Evolutionary conservation across 495 filamentous ascomycete species (phyloP).

Genomic region (Wilcoxina mikolae): DNA sequence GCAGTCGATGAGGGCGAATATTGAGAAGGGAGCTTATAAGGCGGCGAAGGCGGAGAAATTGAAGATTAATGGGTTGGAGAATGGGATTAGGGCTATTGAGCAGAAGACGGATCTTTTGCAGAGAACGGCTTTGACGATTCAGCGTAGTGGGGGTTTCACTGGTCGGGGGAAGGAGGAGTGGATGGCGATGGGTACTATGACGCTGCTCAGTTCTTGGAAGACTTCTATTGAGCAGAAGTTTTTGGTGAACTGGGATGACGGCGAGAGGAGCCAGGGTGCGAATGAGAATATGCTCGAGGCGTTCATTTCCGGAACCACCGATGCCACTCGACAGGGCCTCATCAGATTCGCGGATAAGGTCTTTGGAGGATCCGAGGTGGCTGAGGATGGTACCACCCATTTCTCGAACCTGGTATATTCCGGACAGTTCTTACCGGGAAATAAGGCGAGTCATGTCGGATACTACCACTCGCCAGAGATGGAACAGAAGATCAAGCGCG

Average conservation of each 20-base stretch:
- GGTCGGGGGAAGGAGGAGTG: neutral
- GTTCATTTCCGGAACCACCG: neutral
- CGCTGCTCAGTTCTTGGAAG: neutral
- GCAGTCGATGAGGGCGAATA: neutral
- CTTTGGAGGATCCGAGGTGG: slow-evolving; percentile 11
- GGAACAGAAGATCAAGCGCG: slow-evolving; percentile 12
- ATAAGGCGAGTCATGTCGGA: neutral
- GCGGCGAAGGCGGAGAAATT: neutral
- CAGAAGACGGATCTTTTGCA: neutral
- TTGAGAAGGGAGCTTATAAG: neutral
- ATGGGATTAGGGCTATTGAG: neutral
- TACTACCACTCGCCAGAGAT: neutral
- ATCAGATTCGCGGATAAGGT: neutral
- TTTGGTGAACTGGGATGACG: slow-evolving; percentile 10
- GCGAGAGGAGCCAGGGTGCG: neutral
- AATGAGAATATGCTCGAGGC: neutral
- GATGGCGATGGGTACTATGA: neutral
- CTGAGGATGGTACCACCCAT: slow-evolving; percentile 4
- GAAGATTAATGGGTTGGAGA: neutral
- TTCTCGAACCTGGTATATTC: neutral
- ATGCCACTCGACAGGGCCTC: neutral
- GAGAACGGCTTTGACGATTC: neutral
- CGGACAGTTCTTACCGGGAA: neutral
- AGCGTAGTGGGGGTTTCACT: neutral
- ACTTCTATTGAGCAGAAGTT: slow-evolving; percentile 12